phyloP scores from a whole-genome alignment of 179 eudicot genomes.

The Dionaea muscipula region DNA sequence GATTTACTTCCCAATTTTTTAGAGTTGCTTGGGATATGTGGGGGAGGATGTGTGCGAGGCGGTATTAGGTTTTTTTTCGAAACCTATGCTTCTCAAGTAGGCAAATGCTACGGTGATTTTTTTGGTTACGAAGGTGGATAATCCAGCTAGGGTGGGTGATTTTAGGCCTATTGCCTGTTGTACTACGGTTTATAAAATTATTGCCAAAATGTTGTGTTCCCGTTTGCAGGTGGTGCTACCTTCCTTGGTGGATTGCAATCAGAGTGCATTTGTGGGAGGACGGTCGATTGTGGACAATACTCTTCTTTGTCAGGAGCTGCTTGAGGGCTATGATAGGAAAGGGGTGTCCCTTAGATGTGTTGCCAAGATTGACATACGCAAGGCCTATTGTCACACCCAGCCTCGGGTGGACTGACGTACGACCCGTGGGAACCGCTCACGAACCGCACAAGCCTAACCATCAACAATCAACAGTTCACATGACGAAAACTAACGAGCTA shows the following conservation, averaged over 20 bases:
- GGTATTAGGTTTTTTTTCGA: neutral
- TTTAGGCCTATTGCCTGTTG: neutral
- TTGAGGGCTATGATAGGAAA: neutral
- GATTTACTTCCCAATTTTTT: neutral
- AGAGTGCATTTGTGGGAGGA: constrained; percentile 1
- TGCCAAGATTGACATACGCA: neutral
- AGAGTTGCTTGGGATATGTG: neutral
- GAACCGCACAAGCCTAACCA: no score
- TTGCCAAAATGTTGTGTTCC: neutral
- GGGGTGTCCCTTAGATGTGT: neutral
- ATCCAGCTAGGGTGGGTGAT: neutral
- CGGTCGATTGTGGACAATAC: neutral
- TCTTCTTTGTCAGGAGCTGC: neutral
- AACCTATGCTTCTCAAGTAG: neutral
- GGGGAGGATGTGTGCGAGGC: no score
- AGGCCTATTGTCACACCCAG: no score
- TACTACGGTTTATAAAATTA: neutral
- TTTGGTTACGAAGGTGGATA: neutral
- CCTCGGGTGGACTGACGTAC: no score
- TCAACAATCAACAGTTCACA: no score
- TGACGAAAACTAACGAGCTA: no score
- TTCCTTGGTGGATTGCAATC: neutral
- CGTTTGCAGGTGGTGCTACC: neutral
- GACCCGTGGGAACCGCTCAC: no score
- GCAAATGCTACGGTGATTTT: neutral